phyloP scores from a whole-genome alignment of 805 yeast genomes.

The baker's yeast (Saccharomyces cerevisiae) region DNA sequence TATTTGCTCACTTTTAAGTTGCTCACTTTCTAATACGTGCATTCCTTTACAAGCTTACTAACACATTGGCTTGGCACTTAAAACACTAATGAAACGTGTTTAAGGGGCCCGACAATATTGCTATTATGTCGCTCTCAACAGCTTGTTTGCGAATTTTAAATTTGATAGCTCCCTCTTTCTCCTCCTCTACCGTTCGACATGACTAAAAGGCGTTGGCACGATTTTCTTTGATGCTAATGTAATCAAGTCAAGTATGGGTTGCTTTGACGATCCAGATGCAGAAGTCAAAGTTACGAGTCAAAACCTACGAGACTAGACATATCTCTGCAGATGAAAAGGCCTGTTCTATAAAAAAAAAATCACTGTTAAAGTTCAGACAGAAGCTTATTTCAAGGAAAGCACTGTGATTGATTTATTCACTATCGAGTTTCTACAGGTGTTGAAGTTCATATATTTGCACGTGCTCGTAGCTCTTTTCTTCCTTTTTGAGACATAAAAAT shows the following conservation, averaged over 20 bases:
- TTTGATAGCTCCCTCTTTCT: background rate
- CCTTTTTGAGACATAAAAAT: background rate
- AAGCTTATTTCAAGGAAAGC: background rate
- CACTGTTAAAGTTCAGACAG: background rate
- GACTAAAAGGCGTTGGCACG: background rate
- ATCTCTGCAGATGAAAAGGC: background rate
- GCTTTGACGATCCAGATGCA: too few relatives aligned
- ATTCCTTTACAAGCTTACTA: background rate
- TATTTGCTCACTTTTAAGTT: background rate
- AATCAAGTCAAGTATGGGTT: background rate
- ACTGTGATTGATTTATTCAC: background rate
- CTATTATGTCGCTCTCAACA: background rate
- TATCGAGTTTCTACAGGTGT: background rate
- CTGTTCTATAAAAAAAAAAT: background rate
- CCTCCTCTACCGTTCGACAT: background rate
- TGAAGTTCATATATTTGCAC: too few relatives aligned
- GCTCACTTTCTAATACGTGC: background rate
- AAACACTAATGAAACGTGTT: background rate
- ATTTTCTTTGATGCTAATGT: background rate
- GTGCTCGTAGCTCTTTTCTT: background rate
- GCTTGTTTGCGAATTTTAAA: background rate
- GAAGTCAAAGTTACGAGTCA: too few relatives aligned
- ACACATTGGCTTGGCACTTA: background rate
- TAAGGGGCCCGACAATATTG: background rate
- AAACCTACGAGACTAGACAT: background rate